Evolutionary conservation across 2,329 filamentous ascomycete species (phyloP), one percentile per base, ranked within the genome.

Genomic region (Diaporthe sp.): DNA sequence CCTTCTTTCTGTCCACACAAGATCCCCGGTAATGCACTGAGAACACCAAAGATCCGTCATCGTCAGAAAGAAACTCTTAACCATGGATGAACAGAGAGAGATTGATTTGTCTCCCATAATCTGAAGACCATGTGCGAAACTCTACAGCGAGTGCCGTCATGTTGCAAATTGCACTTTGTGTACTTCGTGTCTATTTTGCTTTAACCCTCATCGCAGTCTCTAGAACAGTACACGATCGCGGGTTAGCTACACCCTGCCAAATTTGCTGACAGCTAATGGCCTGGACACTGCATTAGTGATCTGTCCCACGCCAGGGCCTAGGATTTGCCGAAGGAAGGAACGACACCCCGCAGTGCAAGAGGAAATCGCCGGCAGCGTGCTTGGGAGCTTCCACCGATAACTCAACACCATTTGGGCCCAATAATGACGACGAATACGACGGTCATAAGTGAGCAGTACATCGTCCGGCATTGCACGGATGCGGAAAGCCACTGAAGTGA

Each of bases 211-310:
- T 50, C n/a, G 30, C 33, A 25, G 2, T 35, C 17, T 13, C 12
- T 10, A 19, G 19, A 33, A 67, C n/a, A 30, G 64, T 17, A 30
- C 10, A 3, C 4, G 30, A 35, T n/a, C 35, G 9, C 19, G 4
- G 22, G 4, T 19, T 25, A 35, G 28, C 4, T 17, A 30, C 8
- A 13, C 19, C 19, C 33, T 58, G 17, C 17, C 10, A 35, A 8
- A n/a, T 15, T 52, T 40, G n/a, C 30, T 52, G 6, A 52, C 22
- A 22, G 42, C 40, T 12, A 47, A 35, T 19, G n/a, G 28, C 17
- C 42, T 66, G 47, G 30, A 50, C 19, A 35, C 45, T 52, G 42
- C 61, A 67, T 67, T 67, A 38, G 45, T 67, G 30, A 38, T 35
- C 19, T 67, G 19, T 30, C 9, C 28, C 22, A 33, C 19, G 15